Evolutionary conservation across 352 stramenopile species (phyloP).

Genomic region (Phytopythium boreale): DNA sequence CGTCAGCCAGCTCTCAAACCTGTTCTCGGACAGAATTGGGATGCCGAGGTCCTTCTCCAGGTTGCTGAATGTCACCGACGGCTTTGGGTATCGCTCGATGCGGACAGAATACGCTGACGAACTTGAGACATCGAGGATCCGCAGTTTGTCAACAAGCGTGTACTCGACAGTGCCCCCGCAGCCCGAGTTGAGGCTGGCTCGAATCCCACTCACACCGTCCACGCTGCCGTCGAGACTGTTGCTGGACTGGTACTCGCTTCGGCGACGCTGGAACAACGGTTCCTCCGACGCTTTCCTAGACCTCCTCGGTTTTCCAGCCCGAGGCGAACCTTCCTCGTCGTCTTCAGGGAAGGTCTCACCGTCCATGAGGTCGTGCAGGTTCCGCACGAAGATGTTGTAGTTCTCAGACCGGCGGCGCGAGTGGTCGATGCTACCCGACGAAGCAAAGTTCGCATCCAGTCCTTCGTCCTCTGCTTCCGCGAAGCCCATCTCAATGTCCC

Average conservation of each 20-base stretch:
- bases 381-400: conserved; percentile 80
- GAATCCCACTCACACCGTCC: conserved; percentile 32
- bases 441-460: conserved; percentile 13
- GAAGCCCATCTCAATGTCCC: conserved; percentile 82
- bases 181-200: conserved; percentile 56
- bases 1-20: conserved; percentile 70
- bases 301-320: conserved; percentile 9
- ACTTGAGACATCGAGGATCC: conserved; percentile 62
- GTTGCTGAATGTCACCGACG: conserved; percentile 62
- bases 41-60: conserved; percentile 55
- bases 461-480: conserved; percentile 23
- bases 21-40: conserved; percentile 62
- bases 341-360: conserved; percentile 60
- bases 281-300: conserved; percentile 40
- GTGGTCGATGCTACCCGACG: conserved; percentile 45
- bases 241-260: conserved; percentile 36
- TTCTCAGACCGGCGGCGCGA: conserved; percentile 66
- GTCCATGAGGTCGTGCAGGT: conserved; percentile 77
- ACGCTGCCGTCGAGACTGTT: conserved; percentile 42
- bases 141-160: conserved; percentile 63
- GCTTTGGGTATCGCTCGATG: conserved; percentile 80
- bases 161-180: conserved; percentile 52
- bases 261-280: conserved; percentile 54
- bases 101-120: conserved; percentile 73
- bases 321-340: conserved; percentile 28